Base-by-base conservation (phyloP, 2,329 filamentous ascomycete species). In the Phyllosticta ampelicida region DNA sequence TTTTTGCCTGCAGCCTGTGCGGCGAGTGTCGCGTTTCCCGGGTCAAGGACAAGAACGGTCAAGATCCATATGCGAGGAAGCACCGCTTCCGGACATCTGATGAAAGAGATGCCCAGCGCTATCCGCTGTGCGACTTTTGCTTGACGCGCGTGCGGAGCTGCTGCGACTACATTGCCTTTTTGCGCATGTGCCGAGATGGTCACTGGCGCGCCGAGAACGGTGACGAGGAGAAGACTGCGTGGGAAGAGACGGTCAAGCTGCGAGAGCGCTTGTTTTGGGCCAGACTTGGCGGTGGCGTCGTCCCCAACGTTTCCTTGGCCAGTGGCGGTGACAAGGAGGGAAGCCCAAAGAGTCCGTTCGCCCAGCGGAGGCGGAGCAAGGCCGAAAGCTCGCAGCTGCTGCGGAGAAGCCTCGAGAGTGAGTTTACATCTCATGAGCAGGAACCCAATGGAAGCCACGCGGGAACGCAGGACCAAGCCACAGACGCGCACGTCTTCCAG, bases 241-340 rank as follows among this genome's bases (percentile, higher is more conserved):
- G 94, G 94, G 92, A 97, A 69, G 94, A 99, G 75, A 90, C 90
- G 59, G 87, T 96, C 10, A 83, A 87, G 28, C 74, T 97, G 53
- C 81, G 94, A 54, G 94, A 99, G 71, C 86, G 92, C 65, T 96
- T 99, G 87, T 99, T 99, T 70, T 99, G 94, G 94, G 84, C 89
- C 54, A 83, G 94, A 58, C 84, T 99, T 55, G 92, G 92, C 23
- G 94, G 91, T 26, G 94, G 94, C 13, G 90, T 99, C 1, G 75
- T 97, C 11, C 94, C 92, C 1, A 77, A 81, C 48, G 54, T 50
- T 26, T 26, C 48, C 65, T 66, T 9, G 62, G 66, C 51, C 61
- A 71, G 63, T 64, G 68, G 51, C 64, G 67, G 48, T 67, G 69
- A n/a, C 64, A 63, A 16, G 72, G 36, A 44, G 16, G 36, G 13